Evolutionary conservation across 169 alveolate species (phyloP).

Genomic region (Condylostoma magnum): DNA sequence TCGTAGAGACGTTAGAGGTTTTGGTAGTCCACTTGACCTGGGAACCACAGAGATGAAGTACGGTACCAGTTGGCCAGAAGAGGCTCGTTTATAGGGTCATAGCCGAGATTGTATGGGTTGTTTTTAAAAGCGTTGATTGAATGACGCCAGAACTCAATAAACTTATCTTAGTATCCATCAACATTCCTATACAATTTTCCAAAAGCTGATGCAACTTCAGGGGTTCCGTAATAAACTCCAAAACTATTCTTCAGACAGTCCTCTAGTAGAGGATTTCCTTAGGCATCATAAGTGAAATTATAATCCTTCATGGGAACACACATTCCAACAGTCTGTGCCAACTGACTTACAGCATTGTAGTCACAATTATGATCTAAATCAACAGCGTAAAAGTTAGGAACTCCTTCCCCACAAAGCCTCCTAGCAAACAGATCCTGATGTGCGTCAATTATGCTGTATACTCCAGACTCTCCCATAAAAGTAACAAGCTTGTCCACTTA

Average conservation of each 20-base stretch:
- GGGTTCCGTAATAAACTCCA: conserved; percentile 55
- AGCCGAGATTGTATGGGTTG: conserved; percentile 65
- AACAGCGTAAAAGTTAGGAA: conserved; percentile 56
- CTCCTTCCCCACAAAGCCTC: conserved; percentile 79
- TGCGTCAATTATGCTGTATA: conserved; percentile 74
- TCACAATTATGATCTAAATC: conserved; percentile 34
- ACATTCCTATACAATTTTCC: conserved; percentile 55
- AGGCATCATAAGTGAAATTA: conserved; percentile 32
- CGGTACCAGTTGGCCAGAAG: conserved; percentile 46
- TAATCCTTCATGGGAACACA: conserved; percentile 31
- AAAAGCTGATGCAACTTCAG: conserved; percentile 60
- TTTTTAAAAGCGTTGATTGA: conserved; percentile 49
- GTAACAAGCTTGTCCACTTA: conserved; percentile 62
- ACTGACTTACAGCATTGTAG: conserved; percentile 27
- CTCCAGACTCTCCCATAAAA: conserved; percentile 54
- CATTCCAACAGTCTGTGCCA: conserved; percentile 30
- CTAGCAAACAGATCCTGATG: conserved; percentile 80
- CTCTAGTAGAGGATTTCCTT: conserved; percentile 71
- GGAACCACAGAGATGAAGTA: conserved; percentile 38
- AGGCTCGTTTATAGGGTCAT: conserved; percentile 83
- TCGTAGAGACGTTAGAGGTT: conserved; percentile 58
- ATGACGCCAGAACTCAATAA: conserved; percentile 65
- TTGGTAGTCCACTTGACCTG: conserved; percentile 55
- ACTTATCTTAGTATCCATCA: conserved; percentile 62
- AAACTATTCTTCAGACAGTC: conserved; percentile 53